These are phyloP conservation scores for Sedum album DNA, from an alignment of 164 flowering plant species.

Conservation along the genomic window DNA sequence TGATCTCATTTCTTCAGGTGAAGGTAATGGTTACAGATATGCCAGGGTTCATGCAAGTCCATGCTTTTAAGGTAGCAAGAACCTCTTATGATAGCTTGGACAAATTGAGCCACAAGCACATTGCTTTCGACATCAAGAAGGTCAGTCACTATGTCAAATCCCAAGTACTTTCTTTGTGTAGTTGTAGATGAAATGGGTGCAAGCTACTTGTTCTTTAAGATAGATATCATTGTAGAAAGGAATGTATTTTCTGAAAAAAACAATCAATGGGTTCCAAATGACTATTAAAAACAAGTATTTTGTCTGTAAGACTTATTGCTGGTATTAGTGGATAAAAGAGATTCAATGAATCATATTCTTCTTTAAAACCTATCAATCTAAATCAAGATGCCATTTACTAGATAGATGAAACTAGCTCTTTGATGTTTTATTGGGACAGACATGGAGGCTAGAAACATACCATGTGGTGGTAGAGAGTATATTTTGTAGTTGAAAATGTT, in stretches of 20 bases:
- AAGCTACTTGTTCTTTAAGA: too few species aligned
- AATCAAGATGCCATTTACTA: neutral
- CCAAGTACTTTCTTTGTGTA: neutral
- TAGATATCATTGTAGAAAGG: too few species aligned
- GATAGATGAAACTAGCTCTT: neutral
- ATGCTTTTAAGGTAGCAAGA: conserved; percentile 71
- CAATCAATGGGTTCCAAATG: neutral
- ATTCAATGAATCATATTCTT: neutral
- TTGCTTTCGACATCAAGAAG: conserved; percentile 81
- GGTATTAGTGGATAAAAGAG: neutral
- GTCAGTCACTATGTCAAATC: conserved; percentile 18
- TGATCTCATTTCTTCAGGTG: conserved; percentile 49
- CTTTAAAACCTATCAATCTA: neutral
- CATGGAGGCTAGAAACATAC: conserved; percentile 6
- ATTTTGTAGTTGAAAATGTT: neutral
- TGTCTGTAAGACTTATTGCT: neutral
- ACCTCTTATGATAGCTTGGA: conserved; percentile 59
- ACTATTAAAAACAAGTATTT: neutral
- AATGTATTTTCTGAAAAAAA: too few species aligned
- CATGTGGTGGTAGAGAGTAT: neutral
- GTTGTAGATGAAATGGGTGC: neutral
- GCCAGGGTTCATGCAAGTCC: conserved; percentile 85
- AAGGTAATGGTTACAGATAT: conserved; percentile 69
- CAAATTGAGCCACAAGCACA: conserved; percentile 63
- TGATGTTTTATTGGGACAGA: neutral